Base-by-base conservation (phyloP, 1,284 basidiomycete genomes). In the Leccinum griseonigrum region DNA sequence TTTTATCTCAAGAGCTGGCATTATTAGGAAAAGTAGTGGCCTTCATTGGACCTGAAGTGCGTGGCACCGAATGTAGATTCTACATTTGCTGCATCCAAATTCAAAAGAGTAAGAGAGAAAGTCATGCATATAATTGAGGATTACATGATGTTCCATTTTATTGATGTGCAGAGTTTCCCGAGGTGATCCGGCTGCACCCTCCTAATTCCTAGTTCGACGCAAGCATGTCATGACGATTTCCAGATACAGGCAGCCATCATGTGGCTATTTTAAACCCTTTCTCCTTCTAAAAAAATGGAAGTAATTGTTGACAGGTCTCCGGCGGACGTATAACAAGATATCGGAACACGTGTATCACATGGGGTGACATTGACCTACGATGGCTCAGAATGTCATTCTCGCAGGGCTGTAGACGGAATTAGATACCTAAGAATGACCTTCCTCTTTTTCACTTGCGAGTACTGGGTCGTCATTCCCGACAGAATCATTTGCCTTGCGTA, bases 371-470 rank as follows among this genome's bases (percentile, higher is more conserved):
- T 55, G 31, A 28, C 40, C 11, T 51, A n/a, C 3, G 18, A 31
- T 43, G 38, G 13, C 29, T 52, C 40, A 59, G 59, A 6, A 18
- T 18, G 18, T 11, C 50, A 13, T 40, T 54, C 56, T 34, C n/a
- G n/a, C 14, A 1, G 6, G 46, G 50, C 0, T 34, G 40, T 5
- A 7, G 13, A 46, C 29, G 34, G 2, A 38, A 60, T 56, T 40
- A 63, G 9, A 16, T 29, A 51, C 65, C 58, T 18, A 64, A 51
- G 32, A 65, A 36, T 14, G 13, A 16, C 29, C 28, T 31, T 56
- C 62, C 56, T 61, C 61, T 57, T 64, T 63, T 46, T 69, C 64
- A 28, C 46, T 32, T 40, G 58, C 26, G 32, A 58, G 50, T 36
- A 8, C 54, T 34, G 61, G 36, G 11, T 65, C 63, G 10, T 65